These are phyloP conservation scores for Obba rivulosa DNA, from an alignment of 768 basidiomycete species.

Conservation along the genomic window DNA sequence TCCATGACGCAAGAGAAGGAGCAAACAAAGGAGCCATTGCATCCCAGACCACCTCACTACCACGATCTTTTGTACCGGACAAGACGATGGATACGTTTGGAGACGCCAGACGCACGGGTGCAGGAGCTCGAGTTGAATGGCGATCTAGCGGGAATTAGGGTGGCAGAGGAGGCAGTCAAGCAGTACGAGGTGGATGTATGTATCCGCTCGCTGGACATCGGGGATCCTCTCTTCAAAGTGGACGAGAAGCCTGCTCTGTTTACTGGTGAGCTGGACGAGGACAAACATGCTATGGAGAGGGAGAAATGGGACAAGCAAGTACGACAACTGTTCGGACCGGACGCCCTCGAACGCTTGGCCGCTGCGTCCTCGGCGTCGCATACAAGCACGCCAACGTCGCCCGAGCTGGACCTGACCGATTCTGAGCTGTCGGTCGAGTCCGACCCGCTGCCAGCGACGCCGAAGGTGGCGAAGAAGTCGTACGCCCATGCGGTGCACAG, in stretches of 20 bases:
- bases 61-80: constrained; percentile 14
- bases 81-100: constrained; percentile 2
- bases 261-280: constrained; percentile 26
- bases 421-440: constrained; percentile 39
- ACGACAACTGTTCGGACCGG: constrained; percentile 25
- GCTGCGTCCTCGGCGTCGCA: constrained; percentile 22
- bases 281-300: constrained; percentile 28
- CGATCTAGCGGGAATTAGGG: constrained; percentile 18
- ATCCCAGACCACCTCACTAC: constrained; percentile 16
- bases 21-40: background rate
- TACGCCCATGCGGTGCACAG: constrained; percentile 32
- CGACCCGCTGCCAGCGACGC: constrained; percentile 45
- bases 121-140: constrained; percentile 16
- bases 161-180: constrained; percentile 15
- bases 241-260: background rate
- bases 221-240: background rate
- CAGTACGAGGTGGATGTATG: constrained; percentile 21
- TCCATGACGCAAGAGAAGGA: constrained; percentile 5
- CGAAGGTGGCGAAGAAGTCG: constrained; percentile 32
- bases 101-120: background rate
- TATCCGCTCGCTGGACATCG: constrained; percentile 9
- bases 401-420: constrained; percentile 35
- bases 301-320: constrained; percentile 39
- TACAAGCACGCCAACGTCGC: constrained; percentile 9
- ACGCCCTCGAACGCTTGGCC: background rate